These are phyloP conservation scores for Bacidia gigantensis DNA, from an alignment of 495 filamentous ascomycete genomes.

Conservation along the genomic window DNA sequence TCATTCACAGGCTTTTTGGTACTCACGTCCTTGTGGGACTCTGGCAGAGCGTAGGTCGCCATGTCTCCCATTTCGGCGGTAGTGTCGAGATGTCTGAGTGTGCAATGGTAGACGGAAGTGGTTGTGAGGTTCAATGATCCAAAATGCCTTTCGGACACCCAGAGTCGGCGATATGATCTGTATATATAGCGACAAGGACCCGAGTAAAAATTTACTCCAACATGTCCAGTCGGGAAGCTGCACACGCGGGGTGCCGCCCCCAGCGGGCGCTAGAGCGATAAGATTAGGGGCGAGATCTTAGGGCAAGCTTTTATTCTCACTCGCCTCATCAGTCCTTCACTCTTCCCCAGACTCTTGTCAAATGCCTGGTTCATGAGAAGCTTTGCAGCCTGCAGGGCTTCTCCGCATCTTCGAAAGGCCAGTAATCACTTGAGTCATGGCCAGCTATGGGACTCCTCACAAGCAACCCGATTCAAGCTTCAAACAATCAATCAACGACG, in stretches of 20 bases:
- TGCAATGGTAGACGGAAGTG: no score
- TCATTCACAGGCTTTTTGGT: slow-evolving; percentile 3
- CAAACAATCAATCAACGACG: no score
- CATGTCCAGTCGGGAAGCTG: background rate
- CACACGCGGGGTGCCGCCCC: background rate
- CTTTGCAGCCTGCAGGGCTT: background rate
- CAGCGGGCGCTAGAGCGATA: background rate
- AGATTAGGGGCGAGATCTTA: no score
- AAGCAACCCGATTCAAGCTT: no score
- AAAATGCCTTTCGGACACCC: no score
- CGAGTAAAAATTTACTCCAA: background rate
- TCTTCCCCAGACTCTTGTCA: no score
- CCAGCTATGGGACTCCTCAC: background rate
- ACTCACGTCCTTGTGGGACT: slow-evolving; percentile 78
- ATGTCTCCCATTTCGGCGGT: slow-evolving; percentile 26
- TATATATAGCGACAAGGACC: no score
- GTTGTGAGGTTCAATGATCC: no score
- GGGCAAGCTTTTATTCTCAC: no score
- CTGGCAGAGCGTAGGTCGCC: slow-evolving; percentile 69
- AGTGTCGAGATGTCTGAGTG: background rate
- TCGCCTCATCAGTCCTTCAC: no score
- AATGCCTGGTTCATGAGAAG: background rate
- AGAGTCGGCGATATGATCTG: no score
- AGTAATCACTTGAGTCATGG: background rate
- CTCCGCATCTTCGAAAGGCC: background rate